Evolutionary conservation across 441 rosid species (phyloP).

Genomic region (Pelargonium australe): DNA sequence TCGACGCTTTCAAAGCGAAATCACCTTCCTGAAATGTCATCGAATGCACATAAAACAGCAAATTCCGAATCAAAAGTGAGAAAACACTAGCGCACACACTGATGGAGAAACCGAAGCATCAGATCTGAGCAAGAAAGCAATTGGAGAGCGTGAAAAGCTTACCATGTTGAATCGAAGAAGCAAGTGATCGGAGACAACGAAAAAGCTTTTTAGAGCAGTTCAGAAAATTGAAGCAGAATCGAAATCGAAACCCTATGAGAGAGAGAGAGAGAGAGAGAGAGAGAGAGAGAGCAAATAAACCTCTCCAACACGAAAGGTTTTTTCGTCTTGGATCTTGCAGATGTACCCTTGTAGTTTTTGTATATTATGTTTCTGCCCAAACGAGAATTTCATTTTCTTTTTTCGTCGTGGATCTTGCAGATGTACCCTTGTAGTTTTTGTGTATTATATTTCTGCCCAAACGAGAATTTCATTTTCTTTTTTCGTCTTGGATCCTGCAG

Average conservation of each 20-base stretch:
- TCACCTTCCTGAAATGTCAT: conserved; percentile 48
- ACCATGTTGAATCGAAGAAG: neutral
- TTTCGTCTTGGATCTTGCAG: neutral
- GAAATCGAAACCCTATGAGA: neutral
- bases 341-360: neutral
- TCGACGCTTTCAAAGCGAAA: conserved; percentile 49
- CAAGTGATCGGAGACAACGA: neutral
- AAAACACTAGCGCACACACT: neutral
- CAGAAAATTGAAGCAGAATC: neutral
- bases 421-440: neutral
- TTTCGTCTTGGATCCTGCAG: neutral
- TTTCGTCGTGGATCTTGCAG: neutral
- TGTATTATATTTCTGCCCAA: neutral
- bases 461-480: neutral
- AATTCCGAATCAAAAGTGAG: neutral
- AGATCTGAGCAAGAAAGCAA: neutral
- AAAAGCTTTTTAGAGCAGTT: neutral
- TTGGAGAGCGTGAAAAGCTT: neutral
- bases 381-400: neutral
- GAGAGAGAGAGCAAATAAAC: conserved; percentile 1
- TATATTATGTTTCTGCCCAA: neutral
- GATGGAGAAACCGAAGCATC: conserved; percentile 2
- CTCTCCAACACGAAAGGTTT: conserved; percentile 7
- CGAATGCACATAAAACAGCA: neutral
- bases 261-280: conserved; percentile 2